phyloP scores from a whole-genome alignment of 352 stramenopile species.

The Peronospora destructor region DNA sequence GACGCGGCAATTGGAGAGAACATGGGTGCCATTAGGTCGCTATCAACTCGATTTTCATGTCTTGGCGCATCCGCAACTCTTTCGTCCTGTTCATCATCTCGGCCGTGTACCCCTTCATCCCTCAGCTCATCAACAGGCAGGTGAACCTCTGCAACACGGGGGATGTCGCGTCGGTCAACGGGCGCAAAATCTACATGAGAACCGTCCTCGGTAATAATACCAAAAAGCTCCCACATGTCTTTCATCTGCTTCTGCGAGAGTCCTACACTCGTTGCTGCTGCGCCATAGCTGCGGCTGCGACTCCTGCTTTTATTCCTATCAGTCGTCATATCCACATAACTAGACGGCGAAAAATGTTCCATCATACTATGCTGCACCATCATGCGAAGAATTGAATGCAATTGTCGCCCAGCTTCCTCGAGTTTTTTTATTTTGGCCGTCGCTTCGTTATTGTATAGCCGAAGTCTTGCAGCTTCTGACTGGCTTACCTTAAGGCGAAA shows the following conservation, averaged over 20 bases:
- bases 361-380: conserved; percentile 68
- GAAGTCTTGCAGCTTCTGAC: conserved; percentile 59
- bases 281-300: conserved; percentile 20
- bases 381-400: conserved; percentile 49
- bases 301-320: conserved; percentile 24
- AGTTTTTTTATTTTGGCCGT: conserved; percentile 51
- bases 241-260: conserved; percentile 42
- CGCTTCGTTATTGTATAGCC: conserved; percentile 45
- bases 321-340: conserved; percentile 12
- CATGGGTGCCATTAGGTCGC: conserved; percentile 15
- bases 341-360: conserved; percentile 43
- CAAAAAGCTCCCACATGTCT: conserved; percentile 47
- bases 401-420: conserved; percentile 49
- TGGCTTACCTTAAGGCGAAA: conserved; percentile 63
- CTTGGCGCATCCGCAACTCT: conserved; percentile 2
- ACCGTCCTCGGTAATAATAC: conserved; percentile 26
- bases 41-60: conserved; percentile 4
- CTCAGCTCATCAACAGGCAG: conserved; percentile 28
- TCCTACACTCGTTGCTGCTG: conserved; percentile 14
- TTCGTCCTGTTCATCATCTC: conserved; percentile 14
- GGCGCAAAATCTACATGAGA: conserved; percentile 7
- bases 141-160: conserved; percentile 29
- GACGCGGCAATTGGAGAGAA: conserved; percentile 21
- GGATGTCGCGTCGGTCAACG: conserved; percentile 24
- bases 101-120: conserved; percentile 13